Conservation (phyloP, 2,329 filamentous ascomycete species). For the Colletotrichum somersetense region DNA sequence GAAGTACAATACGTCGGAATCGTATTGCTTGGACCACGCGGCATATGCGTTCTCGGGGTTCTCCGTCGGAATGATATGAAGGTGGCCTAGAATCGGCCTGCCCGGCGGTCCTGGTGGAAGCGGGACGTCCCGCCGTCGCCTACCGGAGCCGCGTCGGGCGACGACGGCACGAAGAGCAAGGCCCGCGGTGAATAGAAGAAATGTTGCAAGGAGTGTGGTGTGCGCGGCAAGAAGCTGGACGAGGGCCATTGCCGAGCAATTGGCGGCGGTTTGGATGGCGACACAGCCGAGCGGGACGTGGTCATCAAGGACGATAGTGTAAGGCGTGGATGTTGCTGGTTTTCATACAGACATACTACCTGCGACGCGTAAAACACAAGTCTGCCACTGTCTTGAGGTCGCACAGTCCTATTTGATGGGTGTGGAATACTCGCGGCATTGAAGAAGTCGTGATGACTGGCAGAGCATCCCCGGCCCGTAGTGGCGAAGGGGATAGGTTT, state of each 20-base stretch:
- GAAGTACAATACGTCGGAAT: conserved; percentile 53
- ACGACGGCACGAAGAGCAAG: conserved; percentile 1
- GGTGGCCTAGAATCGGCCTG: conserved; percentile 58
- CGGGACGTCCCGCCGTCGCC: conserved; percentile 31
- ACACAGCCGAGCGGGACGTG: neutral
- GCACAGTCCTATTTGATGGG: too few relatives aligned
- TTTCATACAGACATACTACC: neutral
- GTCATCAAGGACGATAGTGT: neutral
- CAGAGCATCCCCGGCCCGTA: neutral
- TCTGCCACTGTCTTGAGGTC: neutral
- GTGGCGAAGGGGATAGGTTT: neutral
- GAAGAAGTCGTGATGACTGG: neutral
- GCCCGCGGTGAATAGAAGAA: conserved; percentile 21
- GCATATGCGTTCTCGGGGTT: conserved; percentile 50
- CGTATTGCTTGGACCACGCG: conserved; percentile 61
- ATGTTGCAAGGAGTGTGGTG: conserved; percentile 18
- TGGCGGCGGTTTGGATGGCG: neutral
- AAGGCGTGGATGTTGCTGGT: neutral
- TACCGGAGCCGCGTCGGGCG: conserved; percentile 2
- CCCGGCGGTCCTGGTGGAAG: conserved; percentile 51
- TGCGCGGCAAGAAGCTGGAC: neutral
- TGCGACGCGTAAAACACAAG: too few relatives aligned
- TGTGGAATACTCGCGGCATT: neutral
- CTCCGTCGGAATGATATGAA: conserved; percentile 55
- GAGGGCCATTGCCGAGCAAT: neutral